A percentile compares a stretch with the other conserved stretches of the same genome.
These are phyloP conservation scores for Xylaria hypoxylon DNA, from an alignment of 2,329 filamentous ascomycete species.

Conservation along the genomic window DNA sequence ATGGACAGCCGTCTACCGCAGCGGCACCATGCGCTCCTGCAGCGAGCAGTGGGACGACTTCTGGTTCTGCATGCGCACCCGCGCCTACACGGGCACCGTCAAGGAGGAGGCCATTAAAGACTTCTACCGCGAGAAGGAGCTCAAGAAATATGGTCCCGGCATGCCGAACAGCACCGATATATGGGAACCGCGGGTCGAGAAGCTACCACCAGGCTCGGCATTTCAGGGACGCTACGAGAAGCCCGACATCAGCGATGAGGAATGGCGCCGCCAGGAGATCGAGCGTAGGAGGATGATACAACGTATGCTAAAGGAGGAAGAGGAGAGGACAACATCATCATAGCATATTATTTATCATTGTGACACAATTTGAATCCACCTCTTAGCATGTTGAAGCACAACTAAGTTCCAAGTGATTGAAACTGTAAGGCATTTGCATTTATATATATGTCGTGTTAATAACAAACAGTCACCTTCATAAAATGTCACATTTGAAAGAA, in stretches of 20 bases:
- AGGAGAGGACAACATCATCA: not conserved
- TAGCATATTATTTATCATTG: not conserved
- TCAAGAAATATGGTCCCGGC: constrained; percentile 72
- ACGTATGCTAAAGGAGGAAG: constrained; percentile 39
- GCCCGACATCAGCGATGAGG: constrained; percentile 56
- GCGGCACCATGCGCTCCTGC: constrained; percentile 81
- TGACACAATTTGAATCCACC: no score
- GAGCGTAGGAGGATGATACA: constrained; percentile 42
- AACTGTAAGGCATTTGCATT: no score
- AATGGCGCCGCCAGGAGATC: constrained; percentile 56
- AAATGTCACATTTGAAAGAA: constrained; percentile 7
- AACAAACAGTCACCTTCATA: not conserved
- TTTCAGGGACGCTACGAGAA: constrained; percentile 58
- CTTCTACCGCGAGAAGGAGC: constrained; percentile 74
- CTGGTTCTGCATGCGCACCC: constrained; percentile 96
- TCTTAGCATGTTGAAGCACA: no score
- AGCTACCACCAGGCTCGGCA: constrained; percentile 62
- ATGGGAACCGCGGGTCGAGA: constrained; percentile 79
- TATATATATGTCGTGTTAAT: no score
- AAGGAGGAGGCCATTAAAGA: constrained; percentile 72
- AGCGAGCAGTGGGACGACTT: constrained; percentile 91
- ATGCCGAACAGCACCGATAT: constrained; percentile 86
- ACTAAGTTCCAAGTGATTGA: no score
- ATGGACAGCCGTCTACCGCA: constrained; percentile 90
- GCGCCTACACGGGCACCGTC: constrained; percentile 68